These are phyloP conservation scores for Neoboletus subvelutipes DNA, from an alignment of 768 basidiomycete genomes.

Conservation along the genomic window DNA sequence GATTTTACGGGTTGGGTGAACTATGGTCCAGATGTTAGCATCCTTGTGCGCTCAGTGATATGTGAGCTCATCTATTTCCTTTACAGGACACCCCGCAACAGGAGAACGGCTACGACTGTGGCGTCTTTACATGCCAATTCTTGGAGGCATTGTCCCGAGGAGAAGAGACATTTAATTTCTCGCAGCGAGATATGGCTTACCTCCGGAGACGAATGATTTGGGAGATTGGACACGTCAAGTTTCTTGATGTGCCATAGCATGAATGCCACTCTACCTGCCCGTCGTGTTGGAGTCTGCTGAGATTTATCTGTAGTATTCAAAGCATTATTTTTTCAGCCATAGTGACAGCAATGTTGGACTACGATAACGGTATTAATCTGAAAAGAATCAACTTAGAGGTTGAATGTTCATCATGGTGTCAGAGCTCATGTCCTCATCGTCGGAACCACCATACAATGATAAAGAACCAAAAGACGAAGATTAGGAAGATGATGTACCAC, in stretches of 20 bases:
- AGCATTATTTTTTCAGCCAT: slow-evolving; percentile 17
- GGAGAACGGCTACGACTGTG: slow-evolving; percentile 93
- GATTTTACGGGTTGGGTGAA: slow-evolving; percentile 85
- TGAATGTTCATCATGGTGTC: slow-evolving; percentile 1
- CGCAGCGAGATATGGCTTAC: slow-evolving; percentile 80
- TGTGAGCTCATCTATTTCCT: slow-evolving; percentile 7
- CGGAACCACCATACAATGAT: slow-evolving; percentile 95
- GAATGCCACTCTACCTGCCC: not conserved
- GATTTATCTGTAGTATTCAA: slow-evolving; percentile 23
- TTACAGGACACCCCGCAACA: slow-evolving; percentile 79
- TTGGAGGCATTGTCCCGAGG: slow-evolving; percentile 80
- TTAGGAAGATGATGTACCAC: slow-evolving; percentile 90
- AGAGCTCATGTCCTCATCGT: slow-evolving; percentile 41
- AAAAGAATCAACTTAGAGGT: not conserved
- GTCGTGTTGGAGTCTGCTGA: slow-evolving; percentile 8
- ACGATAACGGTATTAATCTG: slow-evolving; percentile 8
- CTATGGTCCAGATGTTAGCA: slow-evolving; percentile 57
- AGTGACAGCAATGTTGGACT: not conserved
- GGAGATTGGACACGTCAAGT: slow-evolving; percentile 72
- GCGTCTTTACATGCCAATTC: slow-evolving; percentile 93
- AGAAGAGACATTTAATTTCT: slow-evolving; percentile 74
- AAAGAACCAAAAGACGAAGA: slow-evolving; percentile 96
- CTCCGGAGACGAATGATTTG: slow-evolving; percentile 86
- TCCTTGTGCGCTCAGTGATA: not conserved
- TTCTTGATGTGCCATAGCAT: slow-evolving; percentile 51